Conservation (phyloP, 2,329 filamentous ascomycete species). For the Paracoccidioides brasiliensis region DNA sequence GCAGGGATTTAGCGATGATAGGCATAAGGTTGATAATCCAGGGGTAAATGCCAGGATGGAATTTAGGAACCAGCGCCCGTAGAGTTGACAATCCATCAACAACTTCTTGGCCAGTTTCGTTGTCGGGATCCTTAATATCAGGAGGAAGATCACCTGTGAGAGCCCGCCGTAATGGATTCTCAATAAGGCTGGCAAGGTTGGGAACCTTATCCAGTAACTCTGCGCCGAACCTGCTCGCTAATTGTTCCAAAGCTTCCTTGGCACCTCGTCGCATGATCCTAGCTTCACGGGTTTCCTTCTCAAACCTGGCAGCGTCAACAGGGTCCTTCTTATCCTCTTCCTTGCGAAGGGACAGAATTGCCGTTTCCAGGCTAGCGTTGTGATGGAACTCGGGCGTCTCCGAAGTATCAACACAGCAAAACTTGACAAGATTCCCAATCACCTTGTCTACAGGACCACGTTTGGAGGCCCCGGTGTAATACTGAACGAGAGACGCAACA, state of each 20-base stretch:
- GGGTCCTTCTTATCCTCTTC: constrained; percentile 94
- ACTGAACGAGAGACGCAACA: constrained; percentile 70
- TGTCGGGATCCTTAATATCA: constrained; percentile 60
- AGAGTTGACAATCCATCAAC: constrained; percentile 90
- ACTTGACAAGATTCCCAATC: constrained; percentile 89
- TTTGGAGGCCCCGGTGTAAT: constrained; percentile 69
- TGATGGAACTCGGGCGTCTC: constrained; percentile 91
- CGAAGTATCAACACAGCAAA: constrained; percentile 92
- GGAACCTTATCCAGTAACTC: constrained; percentile 72
- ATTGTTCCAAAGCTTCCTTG: constrained; percentile 82
- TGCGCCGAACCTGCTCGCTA: constrained; percentile 66
- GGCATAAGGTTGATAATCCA: constrained; percentile 78
- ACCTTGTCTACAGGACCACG: constrained; percentile 87
- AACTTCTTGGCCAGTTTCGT: constrained; percentile 73
- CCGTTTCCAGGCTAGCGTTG: constrained; percentile 63
- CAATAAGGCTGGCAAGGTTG: constrained; percentile 67
- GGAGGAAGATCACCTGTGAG: constrained; percentile 60
- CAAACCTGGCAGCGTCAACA: constrained; percentile 78
- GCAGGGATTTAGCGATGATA: constrained; percentile 72
- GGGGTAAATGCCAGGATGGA: constrained; percentile 59
- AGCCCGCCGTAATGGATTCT: constrained; percentile 61
- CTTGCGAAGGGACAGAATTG: constrained; percentile 86
- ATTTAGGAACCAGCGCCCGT: constrained; percentile 81
- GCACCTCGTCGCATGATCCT: constrained; percentile 83
- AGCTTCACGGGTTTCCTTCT: constrained; percentile 75